A percentile compares a stretch with the other conserved stretches of the same genome.
Evolutionary conservation across 1,139 yeast species (phyloP).

Genomic region (Hanseniaspora uvarum): DNA sequence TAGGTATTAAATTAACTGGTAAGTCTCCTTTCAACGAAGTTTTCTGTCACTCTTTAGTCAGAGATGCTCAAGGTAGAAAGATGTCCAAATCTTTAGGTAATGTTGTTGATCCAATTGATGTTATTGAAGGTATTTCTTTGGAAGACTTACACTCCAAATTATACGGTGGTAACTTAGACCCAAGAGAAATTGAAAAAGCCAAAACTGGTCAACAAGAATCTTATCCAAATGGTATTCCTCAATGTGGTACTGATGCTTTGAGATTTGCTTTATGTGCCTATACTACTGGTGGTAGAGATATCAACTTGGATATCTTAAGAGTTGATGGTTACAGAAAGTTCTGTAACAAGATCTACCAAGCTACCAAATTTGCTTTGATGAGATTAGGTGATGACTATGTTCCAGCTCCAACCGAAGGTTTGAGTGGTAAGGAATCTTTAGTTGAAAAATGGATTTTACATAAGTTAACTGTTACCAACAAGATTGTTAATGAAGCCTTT

Average conservation of each 20-base stretch:
- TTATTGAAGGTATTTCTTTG: conserved; percentile 75
- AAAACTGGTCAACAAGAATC: conserved; percentile 77
- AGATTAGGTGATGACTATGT: conserved; percentile 79
- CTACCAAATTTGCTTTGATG: conserved; percentile 91
- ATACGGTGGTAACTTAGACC: conserved; percentile 73
- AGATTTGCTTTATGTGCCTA: conserved; percentile 97
- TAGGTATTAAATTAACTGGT: conserved; percentile 85
- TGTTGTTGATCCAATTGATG: conserved; percentile 91
- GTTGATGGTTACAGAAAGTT: conserved; percentile 98
- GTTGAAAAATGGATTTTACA: conserved; percentile 96
- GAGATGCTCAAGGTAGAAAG: conserved; percentile 98
- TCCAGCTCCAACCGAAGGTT: conserved; percentile 56
- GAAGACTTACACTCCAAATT: conserved; percentile 73
- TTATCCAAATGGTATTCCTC: conserved; percentile 96
- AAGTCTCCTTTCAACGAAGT: conserved; percentile 89
- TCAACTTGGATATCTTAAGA: conserved; percentile 88
- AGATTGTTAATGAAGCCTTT: conserved; percentile 52
- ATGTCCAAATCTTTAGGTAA: conserved; percentile 97
- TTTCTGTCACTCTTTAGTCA: conserved; percentile 93
- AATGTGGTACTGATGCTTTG: conserved; percentile 98
- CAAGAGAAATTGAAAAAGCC: conserved; percentile 79
- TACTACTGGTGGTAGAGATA: conserved; percentile 97
- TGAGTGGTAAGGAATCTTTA: conserved; percentile 74
- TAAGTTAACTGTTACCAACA: conserved; percentile 63
- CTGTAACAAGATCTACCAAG: conserved; percentile 98